Base-by-base conservation (phyloP, 2,329 filamentous ascomycete species). In the Arthrobotrys musiformis region DNA sequence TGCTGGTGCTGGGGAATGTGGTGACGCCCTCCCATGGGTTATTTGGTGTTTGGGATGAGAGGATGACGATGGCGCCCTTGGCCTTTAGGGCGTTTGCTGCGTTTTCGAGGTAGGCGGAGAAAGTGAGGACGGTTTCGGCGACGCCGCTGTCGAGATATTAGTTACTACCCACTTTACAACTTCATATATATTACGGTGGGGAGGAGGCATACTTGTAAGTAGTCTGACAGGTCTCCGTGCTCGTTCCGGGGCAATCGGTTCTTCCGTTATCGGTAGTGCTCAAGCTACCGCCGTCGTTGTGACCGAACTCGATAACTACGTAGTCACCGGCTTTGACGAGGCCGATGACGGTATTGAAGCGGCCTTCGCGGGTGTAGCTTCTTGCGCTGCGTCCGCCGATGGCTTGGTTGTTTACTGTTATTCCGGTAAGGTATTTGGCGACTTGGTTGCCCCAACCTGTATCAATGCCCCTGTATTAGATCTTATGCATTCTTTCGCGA, bases 291-390 rank as follows among this genome's bases (percentile, higher is more conserved):
- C 89, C 90, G 79, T 92, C 90, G 80, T 92, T 92, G 84, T 92
- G 90, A 0, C 90, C 90, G 80, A 92, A 91, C 80, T 92, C 90
- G 64, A 92, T 91, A 64, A 92, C 85, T 0, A 91, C 89, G 82
- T 88, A 90, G 82, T 92, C 90, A 33, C 88, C 89, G 0, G 85
- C 69, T 81, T 86, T 79, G 24, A 91, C 84, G 1, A 85, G 80
- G 33, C 85, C 83, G 54, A 87, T 86, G 63, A 92, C 87, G 0
- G 85, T 85, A 15, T 85, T 82, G 84, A 92, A 92, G 13, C 88
- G 88, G 7, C 88, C 88, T 83, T 92, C 90, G 56, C 88, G 86
- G 0, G 87, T 90, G 83, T 86, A 92, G 22, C 89, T 91, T 54
- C 90, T 87, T 0, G 90, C 89, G 26, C 87, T 90, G 60, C 90